A percentile compares a stretch with the other conserved stretches of the same genome.
These are phyloP conservation scores for Chrysopogon serrulatus DNA, from an alignment of 176 grass and related monocot genomes.

Conservation along the genomic window DNA sequence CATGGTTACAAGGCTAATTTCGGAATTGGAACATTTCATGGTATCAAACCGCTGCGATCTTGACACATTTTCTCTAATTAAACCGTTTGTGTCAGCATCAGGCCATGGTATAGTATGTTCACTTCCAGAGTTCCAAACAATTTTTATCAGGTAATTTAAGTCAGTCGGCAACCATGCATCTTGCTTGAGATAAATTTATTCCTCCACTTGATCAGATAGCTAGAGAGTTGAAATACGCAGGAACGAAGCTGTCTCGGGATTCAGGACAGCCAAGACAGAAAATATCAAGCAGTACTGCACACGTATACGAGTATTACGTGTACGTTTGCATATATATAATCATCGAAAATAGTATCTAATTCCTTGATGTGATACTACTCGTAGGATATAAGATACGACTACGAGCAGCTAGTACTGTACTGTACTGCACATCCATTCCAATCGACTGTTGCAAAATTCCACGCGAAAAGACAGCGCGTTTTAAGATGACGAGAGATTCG, in stretches of 20 bases:
- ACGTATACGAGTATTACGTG: not conserved
- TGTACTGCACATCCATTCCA: not conserved
- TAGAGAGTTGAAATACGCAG: not conserved
- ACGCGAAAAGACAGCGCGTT: conserved; percentile 15
- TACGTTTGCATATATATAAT: not conserved
- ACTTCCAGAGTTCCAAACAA: not conserved
- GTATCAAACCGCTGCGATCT: not conserved
- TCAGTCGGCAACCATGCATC: not conserved
- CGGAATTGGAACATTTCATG: not conserved
- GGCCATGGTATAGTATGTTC: not conserved
- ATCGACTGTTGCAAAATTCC: not conserved
- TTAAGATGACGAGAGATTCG: not conserved
- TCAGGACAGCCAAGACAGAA: conserved; percentile 4
- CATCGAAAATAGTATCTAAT: not conserved
- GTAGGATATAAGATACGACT: not conserved
- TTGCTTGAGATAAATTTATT: conserved; percentile 5
- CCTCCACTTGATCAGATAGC: not conserved
- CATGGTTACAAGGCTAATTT: not conserved
- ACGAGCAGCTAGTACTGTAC: not conserved
- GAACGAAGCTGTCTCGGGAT: conserved; percentile 25
- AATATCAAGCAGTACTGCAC: conserved; percentile 6
- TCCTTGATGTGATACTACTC: not conserved
- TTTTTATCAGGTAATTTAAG: not conserved
- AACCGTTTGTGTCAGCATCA: not conserved
- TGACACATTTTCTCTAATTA: not conserved